These are phyloP conservation scores for Cercis canadensis DNA, from an alignment of 306 rosid species.

Conservation along the genomic window DNA sequence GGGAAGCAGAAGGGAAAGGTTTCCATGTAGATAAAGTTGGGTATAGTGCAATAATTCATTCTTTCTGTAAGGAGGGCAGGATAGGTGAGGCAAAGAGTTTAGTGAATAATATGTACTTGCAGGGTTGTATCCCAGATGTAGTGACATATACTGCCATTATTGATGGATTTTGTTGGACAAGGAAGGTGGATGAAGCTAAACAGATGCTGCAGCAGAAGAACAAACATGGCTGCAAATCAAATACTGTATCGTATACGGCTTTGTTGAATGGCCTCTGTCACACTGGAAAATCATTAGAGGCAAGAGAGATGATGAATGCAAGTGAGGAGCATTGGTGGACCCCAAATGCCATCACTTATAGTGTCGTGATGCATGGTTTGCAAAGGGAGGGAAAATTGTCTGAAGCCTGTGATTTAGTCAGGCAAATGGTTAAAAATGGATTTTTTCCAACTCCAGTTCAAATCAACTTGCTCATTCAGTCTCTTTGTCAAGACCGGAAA, in stretches of 20 bases:
- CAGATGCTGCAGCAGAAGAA: constrained; percentile 84
- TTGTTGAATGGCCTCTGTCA: constrained; percentile 83
- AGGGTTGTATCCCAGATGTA: constrained; percentile 83
- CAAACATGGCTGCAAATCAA: constrained; percentile 84
- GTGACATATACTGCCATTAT: constrained; percentile 82
- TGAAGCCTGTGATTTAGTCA: constrained; percentile 84
- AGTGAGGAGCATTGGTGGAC: constrained; percentile 94
- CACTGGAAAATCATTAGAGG: too few relatives aligned
- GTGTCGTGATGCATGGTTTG: constrained; percentile 80
- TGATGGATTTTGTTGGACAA: constrained; percentile 72
- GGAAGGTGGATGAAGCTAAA: constrained; percentile 82
- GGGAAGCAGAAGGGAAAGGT: constrained; percentile 77
- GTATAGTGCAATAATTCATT: too few relatives aligned
- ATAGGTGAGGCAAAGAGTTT: constrained; percentile 68
- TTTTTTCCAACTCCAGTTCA: too few relatives aligned
- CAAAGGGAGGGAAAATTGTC: too few relatives aligned
- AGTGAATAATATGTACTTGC: constrained; percentile 69
- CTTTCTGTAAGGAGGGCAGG: too few relatives aligned
- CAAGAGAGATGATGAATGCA: constrained; percentile 72
- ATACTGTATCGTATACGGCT: constrained; percentile 77
- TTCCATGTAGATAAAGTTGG: too few relatives aligned
- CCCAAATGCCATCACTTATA: constrained; percentile 78
- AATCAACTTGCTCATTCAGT: too few relatives aligned
- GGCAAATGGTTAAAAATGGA: too few relatives aligned
- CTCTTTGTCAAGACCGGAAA: too few relatives aligned